A percentile compares a stretch with the other conserved stretches of the same genome.
These are phyloP conservation scores for Neopestalotiopsis rosae DNA, from an alignment of 2,329 filamentous ascomycete species.

Conservation along the genomic window DNA sequence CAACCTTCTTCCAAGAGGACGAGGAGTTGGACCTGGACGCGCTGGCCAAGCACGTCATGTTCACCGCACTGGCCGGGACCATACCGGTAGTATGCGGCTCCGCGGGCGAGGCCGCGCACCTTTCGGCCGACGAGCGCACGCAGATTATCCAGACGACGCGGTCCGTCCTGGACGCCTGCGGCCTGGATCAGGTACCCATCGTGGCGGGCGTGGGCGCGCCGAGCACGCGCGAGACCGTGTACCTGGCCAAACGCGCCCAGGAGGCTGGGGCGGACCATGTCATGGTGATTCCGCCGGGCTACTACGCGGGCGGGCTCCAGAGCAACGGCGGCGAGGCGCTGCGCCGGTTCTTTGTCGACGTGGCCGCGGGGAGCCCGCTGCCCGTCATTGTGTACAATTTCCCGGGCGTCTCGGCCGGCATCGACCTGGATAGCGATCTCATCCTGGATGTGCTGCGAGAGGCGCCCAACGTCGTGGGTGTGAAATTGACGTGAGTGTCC, in stretches of 20 bases:
- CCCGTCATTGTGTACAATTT: slow-evolving; percentile 70
- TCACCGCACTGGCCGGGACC: slow-evolving; percentile 66
- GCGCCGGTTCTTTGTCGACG: slow-evolving; percentile 63
- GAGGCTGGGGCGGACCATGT: slow-evolving; percentile 69
- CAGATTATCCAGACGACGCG: slow-evolving; percentile 64
- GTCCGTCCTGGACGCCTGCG: slow-evolving; percentile 61
- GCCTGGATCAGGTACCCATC: slow-evolving; percentile 59
- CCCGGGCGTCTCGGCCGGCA: slow-evolving; percentile 57
- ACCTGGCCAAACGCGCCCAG: slow-evolving; percentile 68
- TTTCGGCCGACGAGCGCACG: slow-evolving; percentile 66
- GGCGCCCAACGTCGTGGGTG: slow-evolving; percentile 61
- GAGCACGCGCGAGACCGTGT: slow-evolving; percentile 69
- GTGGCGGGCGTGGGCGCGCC: slow-evolving; percentile 72
- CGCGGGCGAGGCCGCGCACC: slow-evolving; percentile 75
- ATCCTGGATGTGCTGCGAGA: slow-evolving; percentile 56
- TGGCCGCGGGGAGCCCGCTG: slow-evolving; percentile 59
- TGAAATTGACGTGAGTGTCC: slow-evolving; percentile 54
- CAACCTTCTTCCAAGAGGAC: slow-evolving; percentile 61
- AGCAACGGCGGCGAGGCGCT: slow-evolving; percentile 50
- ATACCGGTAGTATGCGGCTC: slow-evolving; percentile 73
- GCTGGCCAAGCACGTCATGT: slow-evolving; percentile 56
- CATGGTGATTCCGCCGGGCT: slow-evolving; percentile 70
- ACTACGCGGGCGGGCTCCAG: slow-evolving; percentile 66
- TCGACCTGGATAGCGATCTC: slow-evolving; percentile 60
- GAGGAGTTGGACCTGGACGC: slow-evolving; percentile 59